Percentiles rank a stretch among this genome's conserved stretches.
Conservation (phyloP, 179 eudicot species). For the Drosera spatulata region DNA sequence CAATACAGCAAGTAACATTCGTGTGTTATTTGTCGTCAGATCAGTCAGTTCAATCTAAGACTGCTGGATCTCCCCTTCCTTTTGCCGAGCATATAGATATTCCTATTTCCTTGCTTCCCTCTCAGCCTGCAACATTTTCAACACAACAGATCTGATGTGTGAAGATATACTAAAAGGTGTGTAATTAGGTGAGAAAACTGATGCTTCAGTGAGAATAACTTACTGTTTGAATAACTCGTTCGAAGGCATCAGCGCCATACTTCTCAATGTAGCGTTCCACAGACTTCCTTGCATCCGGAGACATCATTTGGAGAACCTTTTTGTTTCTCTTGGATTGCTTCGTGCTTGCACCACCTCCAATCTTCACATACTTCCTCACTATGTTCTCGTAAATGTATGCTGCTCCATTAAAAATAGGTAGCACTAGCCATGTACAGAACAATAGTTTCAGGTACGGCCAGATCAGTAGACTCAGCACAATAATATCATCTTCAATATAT, state of each 20-base stretch:
- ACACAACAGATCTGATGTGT: too few relatives aligned
- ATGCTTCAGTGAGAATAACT: constrained; percentile 1
- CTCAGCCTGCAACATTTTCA: too few relatives aligned
- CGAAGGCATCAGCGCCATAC: constrained; percentile 76
- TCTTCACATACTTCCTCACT: constrained; percentile 56
- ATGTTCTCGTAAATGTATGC: constrained; percentile 72
- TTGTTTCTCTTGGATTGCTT: constrained; percentile 44
- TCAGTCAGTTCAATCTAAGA: too few relatives aligned
- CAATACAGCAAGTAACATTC: too few relatives aligned
- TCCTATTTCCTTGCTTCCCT: too few relatives aligned
- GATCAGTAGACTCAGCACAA: constrained; percentile 52
- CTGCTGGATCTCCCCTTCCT: too few relatives aligned
- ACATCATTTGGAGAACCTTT: constrained; percentile 78
- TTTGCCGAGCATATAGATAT: too few relatives aligned
- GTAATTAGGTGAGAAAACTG: too few relatives aligned
- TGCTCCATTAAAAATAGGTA: constrained; percentile 80
- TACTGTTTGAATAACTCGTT: constrained; percentile 85
- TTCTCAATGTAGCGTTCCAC: constrained; percentile 69
- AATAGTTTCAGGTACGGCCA: constrained; percentile 80
- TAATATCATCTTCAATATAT: too few relatives aligned
- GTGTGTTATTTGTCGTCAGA: too few relatives aligned
- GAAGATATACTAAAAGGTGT: too few relatives aligned
- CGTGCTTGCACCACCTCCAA: constrained; percentile 38
- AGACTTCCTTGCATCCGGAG: constrained; percentile 73
- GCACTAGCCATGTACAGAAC: constrained; percentile 80